A percentile compares a stretch with the other conserved stretches of the same genome.
phyloP scores from a whole-genome alignment of 164 flowering plant genomes.

The Litsea cubeba region DNA sequence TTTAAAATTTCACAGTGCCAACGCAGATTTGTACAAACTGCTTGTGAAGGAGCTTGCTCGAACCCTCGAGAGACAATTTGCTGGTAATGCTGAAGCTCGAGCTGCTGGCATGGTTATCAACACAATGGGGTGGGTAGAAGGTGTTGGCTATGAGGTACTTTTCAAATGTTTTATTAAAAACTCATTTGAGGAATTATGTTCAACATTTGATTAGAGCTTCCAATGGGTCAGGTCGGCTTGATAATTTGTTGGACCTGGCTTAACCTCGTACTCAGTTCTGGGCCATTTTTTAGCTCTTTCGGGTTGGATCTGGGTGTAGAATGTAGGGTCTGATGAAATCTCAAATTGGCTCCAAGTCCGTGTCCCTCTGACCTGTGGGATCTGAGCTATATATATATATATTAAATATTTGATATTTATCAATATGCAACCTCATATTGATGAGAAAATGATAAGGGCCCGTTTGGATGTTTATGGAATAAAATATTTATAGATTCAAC shows the following conservation, averaged over 20 bases:
- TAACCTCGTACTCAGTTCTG: neutral
- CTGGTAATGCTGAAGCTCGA: conserved; percentile 77
- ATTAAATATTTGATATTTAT: too few relatives aligned
- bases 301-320: neutral
- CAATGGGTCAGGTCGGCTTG: neutral
- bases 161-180: neutral
- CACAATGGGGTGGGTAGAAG: conserved; percentile 98
- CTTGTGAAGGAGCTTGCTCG: conserved; percentile 87
- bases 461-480: too few relatives aligned
- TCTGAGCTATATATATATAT: neutral
- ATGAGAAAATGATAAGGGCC: too few relatives aligned
- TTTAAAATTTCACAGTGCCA: conserved; percentile 44
- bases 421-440: too few relatives aligned
- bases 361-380: neutral
- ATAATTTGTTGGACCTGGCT: neutral
- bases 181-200: neutral
- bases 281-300: neutral
- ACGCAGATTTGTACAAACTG: conserved; percentile 74
- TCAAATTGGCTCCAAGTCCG: neutral
- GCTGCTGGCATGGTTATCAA: conserved; percentile 98
- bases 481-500: too few relatives aligned
- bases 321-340: neutral
- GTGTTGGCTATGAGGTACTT: conserved; percentile 86
- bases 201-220: neutral
- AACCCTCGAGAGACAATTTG: conserved; percentile 70